Percentiles rank a stretch among this genome's conserved stretches.
These are phyloP conservation scores for Colletotrichum melonis DNA, from an alignment of 2,329 filamentous ascomycete species.

Conservation along the genomic window DNA sequence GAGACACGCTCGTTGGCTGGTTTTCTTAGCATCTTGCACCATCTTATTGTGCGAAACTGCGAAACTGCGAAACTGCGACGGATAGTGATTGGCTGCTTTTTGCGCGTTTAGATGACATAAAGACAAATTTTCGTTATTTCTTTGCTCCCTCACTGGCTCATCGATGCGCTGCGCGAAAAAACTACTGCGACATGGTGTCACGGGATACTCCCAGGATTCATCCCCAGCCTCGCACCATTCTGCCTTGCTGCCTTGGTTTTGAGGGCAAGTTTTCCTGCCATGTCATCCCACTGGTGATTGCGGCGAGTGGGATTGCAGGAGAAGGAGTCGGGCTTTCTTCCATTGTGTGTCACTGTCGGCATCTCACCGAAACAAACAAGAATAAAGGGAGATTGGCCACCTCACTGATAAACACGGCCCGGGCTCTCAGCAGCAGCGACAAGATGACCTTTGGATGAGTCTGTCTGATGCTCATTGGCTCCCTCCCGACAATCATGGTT, in stretches of 20 bases:
- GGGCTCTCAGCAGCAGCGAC: neutral
- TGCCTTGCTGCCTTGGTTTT: neutral
- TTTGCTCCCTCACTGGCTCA: neutral
- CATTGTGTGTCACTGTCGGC: neutral
- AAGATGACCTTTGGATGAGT: neutral
- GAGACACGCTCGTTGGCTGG: neutral
- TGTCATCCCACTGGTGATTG: neutral
- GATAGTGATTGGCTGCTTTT: neutral
- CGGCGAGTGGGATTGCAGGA: neutral
- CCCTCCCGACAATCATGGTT: neutral
- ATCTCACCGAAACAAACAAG: neutral
- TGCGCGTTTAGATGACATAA: neutral
- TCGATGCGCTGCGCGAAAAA: neutral
- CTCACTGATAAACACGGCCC: neutral
- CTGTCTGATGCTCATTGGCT: conserved; percentile 8
- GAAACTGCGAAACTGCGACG: neutral
- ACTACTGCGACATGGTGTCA: neutral
- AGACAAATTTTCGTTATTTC: conserved; percentile 2
- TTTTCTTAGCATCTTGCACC: neutral
- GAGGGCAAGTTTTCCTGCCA: neutral
- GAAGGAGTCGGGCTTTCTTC: neutral
- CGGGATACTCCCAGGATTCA: neutral
- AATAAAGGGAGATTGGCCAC: neutral
- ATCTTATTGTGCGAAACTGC: neutral
- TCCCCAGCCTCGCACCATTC: conserved; percentile 3